Percentiles rank a stretch among this genome's conserved stretches.
Evolutionary conservation across 345 rosid species (phyloP).

Genomic region (Ceriops decandra): DNA sequence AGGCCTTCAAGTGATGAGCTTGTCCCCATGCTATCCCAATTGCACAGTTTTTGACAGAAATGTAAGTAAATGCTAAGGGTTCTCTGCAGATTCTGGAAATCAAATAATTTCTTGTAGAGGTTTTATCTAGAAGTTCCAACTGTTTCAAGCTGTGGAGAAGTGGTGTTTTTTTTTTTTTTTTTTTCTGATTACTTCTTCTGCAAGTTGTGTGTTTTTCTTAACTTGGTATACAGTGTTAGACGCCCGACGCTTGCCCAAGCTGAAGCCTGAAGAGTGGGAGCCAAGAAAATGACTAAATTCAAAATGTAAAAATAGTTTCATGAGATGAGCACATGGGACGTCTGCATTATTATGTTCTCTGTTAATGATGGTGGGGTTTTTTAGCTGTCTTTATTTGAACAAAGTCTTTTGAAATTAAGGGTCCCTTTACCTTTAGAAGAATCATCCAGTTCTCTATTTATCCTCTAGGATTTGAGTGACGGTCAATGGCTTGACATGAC

Average conservation of each 20-base stretch:
- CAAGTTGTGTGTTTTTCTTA: not conserved
- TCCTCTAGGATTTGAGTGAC: not conserved
- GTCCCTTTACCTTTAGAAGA: constrained; percentile 18
- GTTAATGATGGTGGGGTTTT: constrained; percentile 34
- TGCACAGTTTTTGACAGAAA: constrained; percentile 71
- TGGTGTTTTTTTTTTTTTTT: not conserved
- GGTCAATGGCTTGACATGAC: not conserved
- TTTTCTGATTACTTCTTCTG: not conserved
- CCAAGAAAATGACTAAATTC: constrained; percentile 11
- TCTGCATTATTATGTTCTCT: constrained; percentile 32
- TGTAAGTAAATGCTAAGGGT: constrained; percentile 23
- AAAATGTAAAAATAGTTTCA: constrained; percentile 6
- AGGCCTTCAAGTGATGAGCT: constrained; percentile 95
- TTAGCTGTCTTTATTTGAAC: constrained; percentile 21
- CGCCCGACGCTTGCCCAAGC: not conserved
- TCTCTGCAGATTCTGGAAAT: constrained; percentile 18
- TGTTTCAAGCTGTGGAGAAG: constrained; percentile 7
- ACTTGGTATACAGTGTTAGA: not conserved
- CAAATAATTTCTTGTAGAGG: constrained; percentile 3
- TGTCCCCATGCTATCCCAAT: constrained; percentile 84
- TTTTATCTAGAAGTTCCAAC: constrained; percentile 7
- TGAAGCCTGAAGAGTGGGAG: constrained; percentile 2
- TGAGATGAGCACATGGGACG: constrained; percentile 7
- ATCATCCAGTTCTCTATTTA: constrained; percentile 6
- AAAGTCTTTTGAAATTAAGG: constrained; percentile 13